These are phyloP conservation scores for Fusarium verticillioides DNA, from an alignment of 2,329 filamentous ascomycete genomes.

Conservation along the genomic window DNA sequence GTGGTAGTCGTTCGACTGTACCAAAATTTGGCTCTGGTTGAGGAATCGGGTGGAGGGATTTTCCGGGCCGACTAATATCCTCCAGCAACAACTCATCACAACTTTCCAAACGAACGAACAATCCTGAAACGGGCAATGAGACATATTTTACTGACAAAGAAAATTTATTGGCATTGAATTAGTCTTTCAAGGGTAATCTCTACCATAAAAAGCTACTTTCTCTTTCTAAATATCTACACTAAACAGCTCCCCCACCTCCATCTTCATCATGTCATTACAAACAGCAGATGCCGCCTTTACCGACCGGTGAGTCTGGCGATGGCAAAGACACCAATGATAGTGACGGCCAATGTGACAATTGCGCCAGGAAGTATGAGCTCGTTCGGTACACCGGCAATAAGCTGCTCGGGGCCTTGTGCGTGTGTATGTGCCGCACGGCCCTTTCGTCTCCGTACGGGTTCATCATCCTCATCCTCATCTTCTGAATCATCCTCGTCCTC, in stretches of 20 bases:
- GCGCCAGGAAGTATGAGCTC: constrained; percentile 93
- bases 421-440: constrained; percentile 54
- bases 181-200: constrained; percentile 43
- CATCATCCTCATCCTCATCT: constrained; percentile 65
- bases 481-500: constrained; percentile 63
- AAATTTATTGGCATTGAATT: constrained; percentile 33
- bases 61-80: constrained; percentile 38
- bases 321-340: constrained; percentile 93
- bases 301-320: constrained; percentile 75
- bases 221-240: constrained; percentile 49
- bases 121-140: neutral
- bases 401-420: constrained; percentile 74
- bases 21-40: constrained; percentile 47
- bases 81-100: neutral
- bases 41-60: constrained; percentile 34
- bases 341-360: constrained; percentile 92
- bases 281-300: constrained; percentile 48
- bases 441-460: constrained; percentile 58
- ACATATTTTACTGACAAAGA: constrained; percentile 23
- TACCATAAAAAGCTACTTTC: constrained; percentile 43
- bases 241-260: constrained; percentile 30
- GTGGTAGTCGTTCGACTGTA: constrained; percentile 34
- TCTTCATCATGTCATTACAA: constrained; percentile 53
- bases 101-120: neutral
- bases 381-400: constrained; percentile 92